These are phyloP conservation scores for Nemophila menziesii DNA, from an alignment of 257 asterid species.

Conservation along the genomic window DNA sequence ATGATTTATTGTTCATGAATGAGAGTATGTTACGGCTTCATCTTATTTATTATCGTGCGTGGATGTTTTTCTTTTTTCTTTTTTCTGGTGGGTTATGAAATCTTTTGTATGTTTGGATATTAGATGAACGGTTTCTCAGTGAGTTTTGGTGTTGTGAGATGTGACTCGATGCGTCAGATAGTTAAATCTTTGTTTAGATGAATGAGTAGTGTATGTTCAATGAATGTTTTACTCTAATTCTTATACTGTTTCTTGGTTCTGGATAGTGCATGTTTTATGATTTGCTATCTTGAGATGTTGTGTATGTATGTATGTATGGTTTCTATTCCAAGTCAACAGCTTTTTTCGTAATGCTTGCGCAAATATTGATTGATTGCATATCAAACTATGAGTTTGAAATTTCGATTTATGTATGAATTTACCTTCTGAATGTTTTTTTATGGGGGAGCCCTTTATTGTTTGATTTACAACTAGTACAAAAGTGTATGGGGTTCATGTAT, in stretches of 20 bases:
- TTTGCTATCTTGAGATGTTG: background rate
- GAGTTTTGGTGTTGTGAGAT: constrained; percentile 1
- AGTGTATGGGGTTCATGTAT: too few species aligned
- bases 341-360: background rate
- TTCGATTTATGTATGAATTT: too few species aligned
- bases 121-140: background rate
- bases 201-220: background rate
- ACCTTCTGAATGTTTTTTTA: background rate
- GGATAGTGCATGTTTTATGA: background rate
- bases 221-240: background rate
- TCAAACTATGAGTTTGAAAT: background rate
- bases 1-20: constrained; percentile 8
- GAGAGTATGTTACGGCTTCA: constrained; percentile 4
- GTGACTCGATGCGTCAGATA: background rate
- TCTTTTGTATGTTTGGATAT: background rate
- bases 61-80: background rate
- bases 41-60: background rate
- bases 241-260: background rate
- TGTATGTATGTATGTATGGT: background rate
- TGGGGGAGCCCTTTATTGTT: background rate
- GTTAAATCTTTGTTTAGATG: background rate
- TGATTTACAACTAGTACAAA: background rate
- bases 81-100: background rate
- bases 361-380: background rate
- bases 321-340: background rate